phyloP scores from a whole-genome alignment of 176 grass and related monocot genomes.

The bread wheat (Triticum aestivum) region IWGSC_CS_RefSeq_v2.1 NC_057811.1:376124807-376125306 shows the following conservation, averaged over 20 bases:
- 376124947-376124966: constrained; percentile 40
- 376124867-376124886: background rate
- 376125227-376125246: constrained; percentile 55
- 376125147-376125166: constrained; percentile 55
- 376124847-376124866: background rate
- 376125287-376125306: constrained; percentile 71
- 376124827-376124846: background rate
- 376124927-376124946: constrained; percentile 48
- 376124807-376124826: constrained; percentile 6
- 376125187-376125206: constrained; percentile 27
- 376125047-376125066: constrained; percentile 7
- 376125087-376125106: constrained; percentile 22
- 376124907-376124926: constrained; percentile 53
- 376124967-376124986: constrained; percentile 45
- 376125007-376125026: constrained; percentile 85
- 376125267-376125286: constrained; percentile 44
- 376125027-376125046: constrained; percentile 76
- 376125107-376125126: constrained; percentile 93
- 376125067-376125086: constrained; percentile 26
- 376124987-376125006: constrained; percentile 55
- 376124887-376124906: constrained; percentile 68
- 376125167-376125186: constrained; percentile 44
- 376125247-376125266: constrained; percentile 36
- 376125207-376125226: constrained; percentile 43
- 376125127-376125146: constrained; percentile 87